Percentiles rank a stretch among this genome's conserved stretches.
Conservation (phyloP, 352 stramenopile genomes). For the Peronospora destructor region DNA sequence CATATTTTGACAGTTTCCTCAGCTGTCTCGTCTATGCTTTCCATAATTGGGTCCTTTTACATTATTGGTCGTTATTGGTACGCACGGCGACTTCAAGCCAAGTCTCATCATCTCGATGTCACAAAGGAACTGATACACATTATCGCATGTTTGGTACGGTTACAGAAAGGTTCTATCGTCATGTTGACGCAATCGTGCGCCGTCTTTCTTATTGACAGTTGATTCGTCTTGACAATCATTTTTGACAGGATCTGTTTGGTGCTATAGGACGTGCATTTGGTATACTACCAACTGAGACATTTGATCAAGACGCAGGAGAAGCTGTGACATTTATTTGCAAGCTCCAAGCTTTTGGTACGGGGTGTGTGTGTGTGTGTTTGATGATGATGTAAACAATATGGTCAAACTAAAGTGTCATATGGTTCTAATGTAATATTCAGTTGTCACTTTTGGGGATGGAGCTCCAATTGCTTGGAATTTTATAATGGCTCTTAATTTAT, state of each 20-base stretch:
- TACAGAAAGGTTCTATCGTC: not conserved
- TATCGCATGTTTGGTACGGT: constrained; percentile 58
- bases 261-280: constrained; percentile 65
- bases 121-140: constrained; percentile 85
- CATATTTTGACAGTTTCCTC: constrained; percentile 26
- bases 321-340: constrained; percentile 55
- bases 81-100: constrained; percentile 42
- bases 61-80: constrained; percentile 83
- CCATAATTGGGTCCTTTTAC: constrained; percentile 74
- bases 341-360: constrained; percentile 58
- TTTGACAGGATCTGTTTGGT: constrained; percentile 58
- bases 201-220: no score
- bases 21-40: constrained; percentile 66
- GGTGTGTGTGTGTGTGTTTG: no score
- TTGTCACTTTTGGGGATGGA: constrained; percentile 73
- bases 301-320: constrained; percentile 48
- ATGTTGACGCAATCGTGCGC: no score
- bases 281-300: constrained; percentile 57
- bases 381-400: not conserved
- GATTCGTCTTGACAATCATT: no score
- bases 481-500: constrained; percentile 79
- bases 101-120: constrained; percentile 64
- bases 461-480: constrained; percentile 79
- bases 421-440: constrained; percentile 21
- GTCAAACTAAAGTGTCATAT: not conserved